Percentiles rank a stretch among this genome's conserved stretches.
Evolutionary conservation across 2,329 filamentous ascomycete species (phyloP).

Genomic region (Zasmidium citrigriseum): DNA sequence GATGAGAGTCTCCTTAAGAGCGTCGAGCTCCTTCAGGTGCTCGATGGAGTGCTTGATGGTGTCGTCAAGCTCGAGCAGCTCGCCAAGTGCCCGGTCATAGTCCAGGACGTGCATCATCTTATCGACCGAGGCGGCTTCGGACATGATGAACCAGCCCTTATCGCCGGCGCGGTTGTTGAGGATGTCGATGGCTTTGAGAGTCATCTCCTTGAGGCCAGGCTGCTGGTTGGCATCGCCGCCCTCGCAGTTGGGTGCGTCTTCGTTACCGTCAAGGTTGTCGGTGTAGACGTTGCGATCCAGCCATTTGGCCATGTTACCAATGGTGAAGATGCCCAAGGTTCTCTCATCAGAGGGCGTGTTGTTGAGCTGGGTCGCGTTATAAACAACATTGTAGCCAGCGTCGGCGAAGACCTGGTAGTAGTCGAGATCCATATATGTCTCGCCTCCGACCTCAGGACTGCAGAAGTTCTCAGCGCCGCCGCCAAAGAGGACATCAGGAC

Average conservation of each 20-base stretch:
- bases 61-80: constrained; percentile 83
- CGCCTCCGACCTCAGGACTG: constrained; percentile 52
- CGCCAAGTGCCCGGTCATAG: constrained; percentile 81
- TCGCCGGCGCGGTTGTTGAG: constrained; percentile 58
- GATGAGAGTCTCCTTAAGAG: constrained; percentile 74
- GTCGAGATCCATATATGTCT: constrained; percentile 69
- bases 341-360: constrained; percentile 59
- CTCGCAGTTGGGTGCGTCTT: constrained; percentile 69
- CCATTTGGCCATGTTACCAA: constrained; percentile 75
- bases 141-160: constrained; percentile 85
- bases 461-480: constrained; percentile 82
- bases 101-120: constrained; percentile 88
- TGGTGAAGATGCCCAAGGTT: constrained; percentile 76
- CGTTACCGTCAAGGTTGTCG: constrained; percentile 65
- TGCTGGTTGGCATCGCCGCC: constrained; percentile 68
- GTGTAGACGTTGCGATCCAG: constrained; percentile 81
- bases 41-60: constrained; percentile 74
- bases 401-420: constrained; percentile 72
- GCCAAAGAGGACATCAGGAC: constrained; percentile 77
- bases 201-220: constrained; percentile 86
- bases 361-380: constrained; percentile 72
- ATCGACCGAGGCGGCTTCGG: constrained; percentile 80
- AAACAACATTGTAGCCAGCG: constrained; percentile 69
- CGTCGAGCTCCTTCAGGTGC: constrained; percentile 65
- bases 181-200: constrained; percentile 60